Percentiles rank a stretch among this genome's conserved stretches.
Evolutionary conservation across 2,329 filamentous ascomycete genomes (phyloP).

Genomic region (Curvularia sp.): DNA sequence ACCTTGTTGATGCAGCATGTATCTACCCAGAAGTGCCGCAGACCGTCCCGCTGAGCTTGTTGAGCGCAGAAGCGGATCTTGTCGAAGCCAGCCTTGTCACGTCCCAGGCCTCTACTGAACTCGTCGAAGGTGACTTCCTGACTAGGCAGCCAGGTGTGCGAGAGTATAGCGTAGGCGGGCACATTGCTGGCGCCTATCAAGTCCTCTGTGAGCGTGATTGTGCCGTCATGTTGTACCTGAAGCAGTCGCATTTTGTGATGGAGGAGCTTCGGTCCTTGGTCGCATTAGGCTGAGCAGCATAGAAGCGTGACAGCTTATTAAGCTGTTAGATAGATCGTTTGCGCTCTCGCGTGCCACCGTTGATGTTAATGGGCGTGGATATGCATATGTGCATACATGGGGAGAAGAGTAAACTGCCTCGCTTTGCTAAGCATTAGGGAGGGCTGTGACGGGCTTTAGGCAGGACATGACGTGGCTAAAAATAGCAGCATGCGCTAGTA

Average conservation of each 20-base stretch:
- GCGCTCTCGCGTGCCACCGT: slow-evolving; percentile 1
- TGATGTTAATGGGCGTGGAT: neutral
- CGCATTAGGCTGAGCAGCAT: slow-evolving; percentile 4
- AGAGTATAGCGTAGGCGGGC: neutral
- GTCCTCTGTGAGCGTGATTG: slow-evolving; percentile 6
- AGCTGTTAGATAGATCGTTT: slow-evolving; percentile 3
- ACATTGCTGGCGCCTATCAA: neutral
- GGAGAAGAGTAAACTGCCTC: slow-evolving; percentile 2
- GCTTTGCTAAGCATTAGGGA: slow-evolving; percentile 3
- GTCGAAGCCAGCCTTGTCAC: neutral
- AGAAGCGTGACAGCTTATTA: neutral
- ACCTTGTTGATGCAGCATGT: slow-evolving; percentile 14
- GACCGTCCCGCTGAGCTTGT: neutral
- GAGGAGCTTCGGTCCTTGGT: neutral
- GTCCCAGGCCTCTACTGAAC: neutral
- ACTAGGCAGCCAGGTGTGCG: neutral
- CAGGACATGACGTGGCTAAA: no score
- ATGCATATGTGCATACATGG: neutral
- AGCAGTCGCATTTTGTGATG: slow-evolving; percentile 3
- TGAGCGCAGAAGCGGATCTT: slow-evolving; percentile 8
- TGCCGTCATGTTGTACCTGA: slow-evolving; percentile 6
- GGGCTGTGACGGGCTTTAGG: slow-evolving; percentile 1
- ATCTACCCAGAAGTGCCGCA: slow-evolving; percentile 11
- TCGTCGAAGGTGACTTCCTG: neutral
- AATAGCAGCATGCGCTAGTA: slow-evolving; percentile 2